These are phyloP conservation scores for Pseudogymnoascus sp. DNA, from an alignment of 2,329 filamentous ascomycete genomes.

Conservation along the genomic window DNA sequence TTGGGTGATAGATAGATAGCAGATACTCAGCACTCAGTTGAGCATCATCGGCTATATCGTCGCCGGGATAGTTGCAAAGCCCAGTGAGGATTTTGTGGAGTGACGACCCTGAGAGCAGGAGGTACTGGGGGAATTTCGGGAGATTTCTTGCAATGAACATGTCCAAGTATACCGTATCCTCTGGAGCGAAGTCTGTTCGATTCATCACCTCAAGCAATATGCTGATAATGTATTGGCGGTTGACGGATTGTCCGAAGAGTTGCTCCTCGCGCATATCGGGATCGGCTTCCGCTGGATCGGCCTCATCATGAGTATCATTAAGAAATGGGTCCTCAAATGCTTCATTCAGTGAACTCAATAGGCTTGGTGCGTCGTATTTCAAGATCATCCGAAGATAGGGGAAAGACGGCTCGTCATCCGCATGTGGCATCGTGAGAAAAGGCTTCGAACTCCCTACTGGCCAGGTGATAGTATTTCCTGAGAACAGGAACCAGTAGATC, in stretches of 20 bases:
- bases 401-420: constrained; percentile 62
- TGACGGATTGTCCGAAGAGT: constrained; percentile 63
- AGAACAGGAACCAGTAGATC: constrained; percentile 90
- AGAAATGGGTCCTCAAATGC: constrained; percentile 93
- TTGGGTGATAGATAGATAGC: constrained; percentile 84
- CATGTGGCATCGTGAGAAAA: constrained; percentile 51
- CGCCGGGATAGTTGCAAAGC: constrained; percentile 74
- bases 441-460: constrained; percentile 53
- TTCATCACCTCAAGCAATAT: constrained; percentile 90
- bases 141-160: constrained; percentile 97
- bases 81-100: constrained; percentile 72
- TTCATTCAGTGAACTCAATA: constrained; percentile 91
- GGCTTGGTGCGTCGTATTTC: constrained; percentile 81
- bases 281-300: constrained; percentile 42
- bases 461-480: constrained; percentile 68
- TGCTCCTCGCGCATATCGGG: constrained; percentile 53
- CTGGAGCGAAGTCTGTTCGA: constrained; percentile 59
- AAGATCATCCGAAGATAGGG: constrained; percentile 78
- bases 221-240: constrained; percentile 85
- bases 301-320: constrained; percentile 65
- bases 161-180: constrained; percentile 88
- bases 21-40: constrained; percentile 96
- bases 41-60: constrained; percentile 80
- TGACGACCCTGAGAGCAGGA: constrained; percentile 79
- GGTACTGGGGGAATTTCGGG: constrained; percentile 93